Evolutionary conservation across 495 filamentous ascomycete genomes (phyloP), one percentile per base, ranked within the genome.

Genomic region (Neurospora terricola): DNA sequence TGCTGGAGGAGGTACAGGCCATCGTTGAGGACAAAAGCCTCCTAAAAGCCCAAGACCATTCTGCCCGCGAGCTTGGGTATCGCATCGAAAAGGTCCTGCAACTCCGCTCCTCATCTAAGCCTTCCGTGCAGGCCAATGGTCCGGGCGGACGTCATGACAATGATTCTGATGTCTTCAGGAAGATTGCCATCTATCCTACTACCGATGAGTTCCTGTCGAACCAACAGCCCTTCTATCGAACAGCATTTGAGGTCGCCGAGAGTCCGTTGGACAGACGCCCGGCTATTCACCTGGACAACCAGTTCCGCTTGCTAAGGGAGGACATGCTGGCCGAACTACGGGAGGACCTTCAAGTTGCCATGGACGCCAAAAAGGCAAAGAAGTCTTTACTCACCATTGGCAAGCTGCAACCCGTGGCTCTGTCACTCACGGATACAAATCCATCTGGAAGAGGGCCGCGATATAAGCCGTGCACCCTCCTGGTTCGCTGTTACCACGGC

Each of bases 71-170:
- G 54, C 23, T 80, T n/a, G 79, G 75, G 11, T 79, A 82, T 72
- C 70, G 38, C 69, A 80, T 81, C 43, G 72, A 78, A n/a, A 78
- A 76, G 23, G 73, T 75, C 1, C 38, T 75, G 36, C 72, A 74
- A 38, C 72, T 76, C 5, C 68, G 62, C 4, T n/a, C 27, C 40
- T 77, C 73, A 7, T 38, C 76, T 0, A 59, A 70, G 5, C 37
- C 18, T 45, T 45, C 42, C 18, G 8, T 21, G 8, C 42, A 45
- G 18, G 3, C 42, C 18, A 68, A 71, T n/a, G 73, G 76, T 0
- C 87, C 91, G 5, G 92, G 92, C 4, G 92, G 93, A 0, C 87
- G 93, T 0, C 92, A 96, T 76, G 91, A 96, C 76, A 95, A 96
- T 76, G 93, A 95, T 76, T 86, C 85, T 76, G 81, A 70, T 0